Conservation (phyloP, 192 early-diverging fungal species). For the Phlyctochytrium bullatum region DNA sequence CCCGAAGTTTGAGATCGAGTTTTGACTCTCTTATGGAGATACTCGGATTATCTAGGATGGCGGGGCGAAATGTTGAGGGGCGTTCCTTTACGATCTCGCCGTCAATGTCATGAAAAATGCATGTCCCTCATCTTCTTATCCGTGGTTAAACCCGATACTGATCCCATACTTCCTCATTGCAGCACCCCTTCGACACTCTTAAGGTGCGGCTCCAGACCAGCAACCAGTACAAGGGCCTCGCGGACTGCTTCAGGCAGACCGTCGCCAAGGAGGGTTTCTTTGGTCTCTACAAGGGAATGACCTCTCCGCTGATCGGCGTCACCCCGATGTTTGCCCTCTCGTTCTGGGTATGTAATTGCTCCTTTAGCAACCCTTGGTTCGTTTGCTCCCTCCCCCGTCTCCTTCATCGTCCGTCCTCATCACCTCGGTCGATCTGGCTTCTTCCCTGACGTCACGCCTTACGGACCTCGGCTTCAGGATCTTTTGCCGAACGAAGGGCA, state of each 20-base stretch:
- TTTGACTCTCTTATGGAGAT: no score
- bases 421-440: neutral
- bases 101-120: no score
- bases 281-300: conserved; percentile 95
- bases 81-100: no score
- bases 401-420: conserved; percentile 2
- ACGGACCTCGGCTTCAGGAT: neutral
- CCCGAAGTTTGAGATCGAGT: no score
- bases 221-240: conserved; percentile 78
- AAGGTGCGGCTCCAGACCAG: conserved; percentile 96
- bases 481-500: neutral
- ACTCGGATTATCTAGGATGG: no score
- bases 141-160: no score
- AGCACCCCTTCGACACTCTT: conserved; percentile 65
- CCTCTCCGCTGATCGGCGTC: conserved; percentile 85
- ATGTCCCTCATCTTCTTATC: no score
- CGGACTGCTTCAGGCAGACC: conserved; percentile 91
- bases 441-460: neutral
- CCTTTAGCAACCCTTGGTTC: neutral
- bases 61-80: no score
- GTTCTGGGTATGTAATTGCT: conserved; percentile 86
- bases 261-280: conserved; percentile 85
- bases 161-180: no score
- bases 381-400: neutral
- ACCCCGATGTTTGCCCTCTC: conserved; percentile 95